Evolutionary conservation across 148 eudicot species (phyloP).

Genomic region (Chenopodium berlandieri): DNA sequence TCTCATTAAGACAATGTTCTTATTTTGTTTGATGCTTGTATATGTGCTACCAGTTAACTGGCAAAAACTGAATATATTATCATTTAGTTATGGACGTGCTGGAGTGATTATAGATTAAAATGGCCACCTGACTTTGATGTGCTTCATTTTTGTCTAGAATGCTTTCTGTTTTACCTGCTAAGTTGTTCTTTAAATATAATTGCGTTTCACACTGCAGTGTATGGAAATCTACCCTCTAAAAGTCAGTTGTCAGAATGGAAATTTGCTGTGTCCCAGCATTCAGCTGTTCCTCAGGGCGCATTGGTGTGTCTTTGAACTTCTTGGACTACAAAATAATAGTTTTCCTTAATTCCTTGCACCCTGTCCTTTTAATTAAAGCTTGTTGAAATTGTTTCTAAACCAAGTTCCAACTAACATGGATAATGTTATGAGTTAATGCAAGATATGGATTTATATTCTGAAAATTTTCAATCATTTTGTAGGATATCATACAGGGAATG

Average conservation of each 20-base stretch:
- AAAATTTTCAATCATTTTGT: slow-evolving; percentile 25
- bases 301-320: slow-evolving; percentile 46
- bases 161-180: background rate
- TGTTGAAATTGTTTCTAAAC: background rate
- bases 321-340: slow-evolving; percentile 1
- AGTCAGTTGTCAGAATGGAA: slow-evolving; percentile 92
- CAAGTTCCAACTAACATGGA: background rate
- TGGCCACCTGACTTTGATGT: background rate
- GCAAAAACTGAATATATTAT: background rate
- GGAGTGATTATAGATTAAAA: background rate
- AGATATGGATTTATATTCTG: background rate
- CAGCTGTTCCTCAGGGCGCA: slow-evolving; percentile 96
- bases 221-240: slow-evolving; percentile 85
- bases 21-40: too few species aligned
- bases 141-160: background rate
- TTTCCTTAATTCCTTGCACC: background rate
- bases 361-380: slow-evolving; percentile 1
- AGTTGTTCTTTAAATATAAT: slow-evolving; percentile 10
- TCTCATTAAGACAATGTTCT: background rate
- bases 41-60: background rate
- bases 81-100: background rate
- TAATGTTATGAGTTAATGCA: background rate
- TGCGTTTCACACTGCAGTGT: slow-evolving; percentile 52
- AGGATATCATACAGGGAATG: slow-evolving; percentile 95
- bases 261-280: slow-evolving; percentile 89